These are phyloP conservation scores for Beauveria sp. DNA, from an alignment of 2,329 filamentous ascomycete genomes.

Conservation along the genomic window DNA sequence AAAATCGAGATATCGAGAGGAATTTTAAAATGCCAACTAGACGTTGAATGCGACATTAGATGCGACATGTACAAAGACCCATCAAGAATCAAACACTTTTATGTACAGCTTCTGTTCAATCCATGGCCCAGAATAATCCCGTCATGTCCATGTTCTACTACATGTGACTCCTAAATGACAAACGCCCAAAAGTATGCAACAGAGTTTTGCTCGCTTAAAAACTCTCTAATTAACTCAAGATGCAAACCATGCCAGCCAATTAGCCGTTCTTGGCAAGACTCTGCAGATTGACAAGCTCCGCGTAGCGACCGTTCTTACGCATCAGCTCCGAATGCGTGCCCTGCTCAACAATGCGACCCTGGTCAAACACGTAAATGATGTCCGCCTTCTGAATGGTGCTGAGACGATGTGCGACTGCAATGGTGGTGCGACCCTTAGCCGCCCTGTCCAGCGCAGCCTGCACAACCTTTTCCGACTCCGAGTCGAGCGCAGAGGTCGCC, in stretches of 20 bases:
- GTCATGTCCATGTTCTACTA: not conserved
- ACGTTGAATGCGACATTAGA: not conserved
- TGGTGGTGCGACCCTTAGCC: conserved; percentile 78
- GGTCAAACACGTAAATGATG: conserved; percentile 93
- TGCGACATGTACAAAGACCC: not conserved
- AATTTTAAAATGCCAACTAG: not conserved
- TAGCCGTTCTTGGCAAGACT: conserved; percentile 55
- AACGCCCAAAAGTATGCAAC: conserved; percentile 3
- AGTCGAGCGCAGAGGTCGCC: conserved; percentile 70
- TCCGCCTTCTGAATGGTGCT: conserved; percentile 94
- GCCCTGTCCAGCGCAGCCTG: conserved; percentile 76
- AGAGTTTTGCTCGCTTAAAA: too few species aligned
- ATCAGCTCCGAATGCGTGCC: conserved; percentile 72
- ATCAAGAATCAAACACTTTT: not conserved
- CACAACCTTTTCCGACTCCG: conserved; percentile 70
- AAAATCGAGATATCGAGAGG: not conserved
- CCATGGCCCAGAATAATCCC: not conserved
- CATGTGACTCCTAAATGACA: not conserved
- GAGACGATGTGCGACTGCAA: conserved; percentile 87
- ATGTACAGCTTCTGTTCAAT: not conserved
- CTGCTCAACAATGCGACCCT: conserved; percentile 75
- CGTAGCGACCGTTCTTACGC: conserved; percentile 63
- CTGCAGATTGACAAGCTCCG: conserved; percentile 73
- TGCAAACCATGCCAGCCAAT: not conserved
- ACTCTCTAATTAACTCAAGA: not conserved